Base-by-base conservation (phyloP, 2,329 filamentous ascomycete species). In the Epichloe sibirici region DNA sequence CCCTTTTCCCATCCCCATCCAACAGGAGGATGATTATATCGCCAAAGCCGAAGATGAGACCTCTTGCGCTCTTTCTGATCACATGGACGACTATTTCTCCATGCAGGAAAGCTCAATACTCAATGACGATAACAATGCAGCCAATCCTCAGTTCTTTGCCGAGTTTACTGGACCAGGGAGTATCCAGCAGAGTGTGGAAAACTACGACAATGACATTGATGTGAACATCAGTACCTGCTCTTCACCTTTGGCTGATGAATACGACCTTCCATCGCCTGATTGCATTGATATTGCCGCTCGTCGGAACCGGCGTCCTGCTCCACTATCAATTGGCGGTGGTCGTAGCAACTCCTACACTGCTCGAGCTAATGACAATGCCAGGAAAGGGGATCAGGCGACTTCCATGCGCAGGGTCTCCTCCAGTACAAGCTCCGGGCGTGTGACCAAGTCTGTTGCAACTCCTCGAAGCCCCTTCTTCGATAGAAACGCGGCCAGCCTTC, bases 391-490 rank as follows among this genome's bases (percentile, higher is more conserved):
- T 25, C 65, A 69, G 17, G 66, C 70, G 2, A 71, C 71, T 54
- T 72, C 75, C 2, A 77, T 81, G 66, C 72, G 76, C 25, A 73
- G 78, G 43, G 77, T 79, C 44, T 72, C 74, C 13, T 81, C 78
- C 2, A 70, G 74, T 8, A 73, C 70, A 4, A 74, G 76, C 5
- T 61, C 65, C 28, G 65, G 62, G 3, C 62, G 68, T 40, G 60
- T 70, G 28, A 62, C 59, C 47, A 71, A 71, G 55, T 53, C 57
- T 5, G 57, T 56, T 2, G 60, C 58, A 39, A 64, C 62, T 2
- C 67, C 66, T 28, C 65, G 65, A 49, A 71, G 67, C 54, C 67
- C 66, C 7, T 69, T 65, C 56, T 69, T 72, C 47, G 74, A 74
- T 43, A 71, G 70, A 28, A 74, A 69, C 56, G 66, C 71, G 38